Evolutionary conservation across 495 filamentous ascomycete genomes (phyloP).

Genomic region (Chaetomium tenue): DNA sequence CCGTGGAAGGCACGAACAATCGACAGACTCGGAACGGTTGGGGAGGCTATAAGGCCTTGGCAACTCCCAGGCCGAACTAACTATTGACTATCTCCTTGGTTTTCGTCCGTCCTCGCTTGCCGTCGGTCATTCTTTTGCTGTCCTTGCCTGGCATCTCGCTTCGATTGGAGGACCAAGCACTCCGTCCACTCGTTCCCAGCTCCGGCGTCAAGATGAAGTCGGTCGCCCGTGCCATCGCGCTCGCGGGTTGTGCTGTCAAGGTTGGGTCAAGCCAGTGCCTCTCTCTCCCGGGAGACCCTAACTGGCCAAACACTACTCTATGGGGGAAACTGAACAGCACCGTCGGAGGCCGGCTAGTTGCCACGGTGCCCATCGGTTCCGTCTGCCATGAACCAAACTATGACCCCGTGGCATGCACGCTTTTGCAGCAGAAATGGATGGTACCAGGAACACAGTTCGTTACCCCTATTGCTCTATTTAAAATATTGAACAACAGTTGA

Average conservation of each 20-base stretch:
- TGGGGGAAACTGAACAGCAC: constrained; percentile 45
- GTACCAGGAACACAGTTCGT: constrained; percentile 9
- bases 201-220: constrained; percentile 1
- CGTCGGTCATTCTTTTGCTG: not conserved
- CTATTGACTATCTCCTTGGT: not conserved
- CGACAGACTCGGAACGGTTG: not conserved
- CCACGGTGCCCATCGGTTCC: constrained; percentile 47
- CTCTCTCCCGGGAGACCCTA: not conserved
- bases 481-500: not conserved
- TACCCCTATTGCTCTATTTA: not conserved
- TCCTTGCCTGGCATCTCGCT: not conserved
- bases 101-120: not conserved
- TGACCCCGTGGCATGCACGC: constrained; percentile 18
- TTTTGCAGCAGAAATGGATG: constrained; percentile 14
- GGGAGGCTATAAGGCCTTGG: not conserved
- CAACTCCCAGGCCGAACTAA: not conserved
- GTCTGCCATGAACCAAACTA: constrained; percentile 43
- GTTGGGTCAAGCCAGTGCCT: not conserved
- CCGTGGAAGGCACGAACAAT: not conserved
- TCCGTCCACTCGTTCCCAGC: constrained; percentile 1
- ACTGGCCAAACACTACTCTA: constrained; percentile 3
- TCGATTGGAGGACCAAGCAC: not conserved
- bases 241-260: not conserved
- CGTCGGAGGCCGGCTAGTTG: constrained; percentile 43
- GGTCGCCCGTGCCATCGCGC: not conserved